Base-by-base conservation (phyloP, 495 filamentous ascomycete species). In the Aspergillus carlsbadensis region DNA sequence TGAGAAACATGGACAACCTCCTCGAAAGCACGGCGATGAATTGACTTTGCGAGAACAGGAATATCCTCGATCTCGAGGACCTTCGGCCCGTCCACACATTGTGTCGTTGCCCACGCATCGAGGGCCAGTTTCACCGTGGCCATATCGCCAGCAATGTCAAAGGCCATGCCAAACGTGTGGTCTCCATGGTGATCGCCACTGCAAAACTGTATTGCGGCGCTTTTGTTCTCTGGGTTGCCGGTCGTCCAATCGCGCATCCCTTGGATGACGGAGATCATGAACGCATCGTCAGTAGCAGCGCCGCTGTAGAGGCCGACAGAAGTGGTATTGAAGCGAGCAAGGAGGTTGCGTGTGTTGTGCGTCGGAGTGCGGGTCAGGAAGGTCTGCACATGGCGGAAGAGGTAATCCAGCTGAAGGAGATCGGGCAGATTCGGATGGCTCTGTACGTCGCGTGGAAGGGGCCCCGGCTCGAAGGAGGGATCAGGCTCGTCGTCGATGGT, bases 251-350 rank as follows among this genome's bases (percentile, higher is more conserved):
- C 11, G 4, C 36, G 37, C 10, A 57, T 14, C n/a, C 17, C 17
- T 22, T 50, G 22, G 14, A 57, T 29, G 6, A 42, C 39, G 6
- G 45, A 57, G 5, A 37, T 13, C 2, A 45, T 41, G 0, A 50
- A 15, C 0, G 35, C 8, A 10, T 50, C 41, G 6, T 44, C 37
- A 34, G 49, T 34, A 8, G 43, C 14, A 15, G 8, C 24, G 6
- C 54, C 54, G 8, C 54, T 48, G 31, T 50, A 50, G 1, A 57
- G 34, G 10, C 54, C 54, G 13, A 57, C 44, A 8, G 18, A 39
- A 10, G 22, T 34, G 1, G 35, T 40, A 20, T 57, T 50, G 3
- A 57, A 18, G 6, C 41, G 29, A 21, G 36, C 36, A 35, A 57
- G 31, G 10, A 57, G 24, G 13, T 36, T 50, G 26, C 6, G 31